These are phyloP conservation scores for Acer campestre DNA, from an alignment of 345 rosid genomes.

Conservation along the genomic window DNA sequence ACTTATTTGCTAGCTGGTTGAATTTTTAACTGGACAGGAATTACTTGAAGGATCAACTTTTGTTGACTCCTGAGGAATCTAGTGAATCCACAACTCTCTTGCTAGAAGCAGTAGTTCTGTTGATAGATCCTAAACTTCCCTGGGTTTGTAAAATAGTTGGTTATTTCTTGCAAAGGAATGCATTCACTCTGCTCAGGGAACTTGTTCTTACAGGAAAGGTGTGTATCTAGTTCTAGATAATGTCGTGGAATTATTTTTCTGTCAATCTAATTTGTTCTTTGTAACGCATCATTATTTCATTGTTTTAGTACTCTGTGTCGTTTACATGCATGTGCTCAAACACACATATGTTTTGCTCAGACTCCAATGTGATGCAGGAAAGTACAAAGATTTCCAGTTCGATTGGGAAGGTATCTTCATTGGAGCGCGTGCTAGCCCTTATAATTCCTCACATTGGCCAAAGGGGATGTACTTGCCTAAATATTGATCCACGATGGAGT, in stretches of 20 bases:
- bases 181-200: constrained; percentile 62
- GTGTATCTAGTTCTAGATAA: constrained; percentile 22
- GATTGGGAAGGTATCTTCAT: constrained; percentile 42
- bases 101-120: constrained; percentile 63
- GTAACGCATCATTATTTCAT: background rate
- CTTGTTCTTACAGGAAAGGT: constrained; percentile 69
- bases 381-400: constrained; percentile 31
- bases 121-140: constrained; percentile 82
- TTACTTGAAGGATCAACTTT: constrained; percentile 60
- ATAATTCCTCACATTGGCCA: constrained; percentile 68
- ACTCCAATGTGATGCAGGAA: constrained; percentile 53
- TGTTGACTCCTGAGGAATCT: constrained; percentile 45
- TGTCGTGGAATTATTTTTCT: constrained; percentile 5
- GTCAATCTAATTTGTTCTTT: background rate
- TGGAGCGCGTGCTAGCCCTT: constrained; percentile 62
- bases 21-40: constrained; percentile 46
- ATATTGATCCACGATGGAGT: constrained; percentile 64
- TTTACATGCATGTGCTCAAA: constrained; percentile 17
- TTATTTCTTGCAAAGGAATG: constrained; percentile 60
- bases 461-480: constrained; percentile 67
- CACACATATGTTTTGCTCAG: background rate
- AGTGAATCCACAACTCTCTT: constrained; percentile 49
- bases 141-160: constrained; percentile 82
- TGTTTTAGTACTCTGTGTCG: constrained; percentile 7
- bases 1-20: constrained; percentile 24